phyloP scores from a whole-genome alignment of 177 flowering plant genomes.

The Vitis hybrid region DNA sequence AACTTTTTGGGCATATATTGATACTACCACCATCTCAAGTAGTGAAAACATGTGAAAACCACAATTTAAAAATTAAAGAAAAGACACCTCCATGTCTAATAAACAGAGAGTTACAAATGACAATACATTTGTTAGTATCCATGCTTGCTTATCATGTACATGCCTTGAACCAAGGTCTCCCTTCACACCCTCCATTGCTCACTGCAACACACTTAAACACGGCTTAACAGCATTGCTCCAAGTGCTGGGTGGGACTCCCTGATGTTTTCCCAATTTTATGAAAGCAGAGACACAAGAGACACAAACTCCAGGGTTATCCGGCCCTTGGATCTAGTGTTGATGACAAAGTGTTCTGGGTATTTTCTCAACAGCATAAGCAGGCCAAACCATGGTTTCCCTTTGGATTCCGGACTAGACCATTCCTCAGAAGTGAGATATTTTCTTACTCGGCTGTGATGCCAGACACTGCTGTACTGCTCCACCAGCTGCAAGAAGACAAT shows the following conservation, averaged over 20 bases:
- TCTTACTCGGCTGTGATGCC: slow-evolving; percentile 97
- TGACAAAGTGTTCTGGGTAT: slow-evolving; percentile 96
- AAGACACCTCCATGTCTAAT: not conserved
- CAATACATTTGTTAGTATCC: not conserved
- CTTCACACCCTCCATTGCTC: too few relatives aligned
- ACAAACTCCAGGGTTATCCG: slow-evolving; percentile 80
- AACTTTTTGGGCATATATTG: too few relatives aligned
- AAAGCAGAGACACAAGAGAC: slow-evolving; percentile 81
- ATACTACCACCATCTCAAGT: not conserved
- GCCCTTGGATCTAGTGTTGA: slow-evolving; percentile 93
- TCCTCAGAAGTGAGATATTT: slow-evolving; percentile 87
- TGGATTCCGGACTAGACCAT: slow-evolving; percentile 66
- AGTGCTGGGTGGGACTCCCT: too few relatives aligned
- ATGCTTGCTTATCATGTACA: not conserved
- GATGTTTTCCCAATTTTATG: slow-evolving; percentile 27
- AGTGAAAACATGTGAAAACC: not conserved
- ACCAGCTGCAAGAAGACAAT: slow-evolving; percentile 48
- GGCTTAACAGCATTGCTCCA: too few relatives aligned
- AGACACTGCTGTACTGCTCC: slow-evolving; percentile 62
- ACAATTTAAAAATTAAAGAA: not conserved
- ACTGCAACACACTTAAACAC: too few relatives aligned
- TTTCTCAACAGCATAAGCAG: slow-evolving; percentile 82
- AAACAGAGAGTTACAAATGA: not conserved
- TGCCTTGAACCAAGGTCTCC: too few relatives aligned
- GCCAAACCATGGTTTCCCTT: slow-evolving; percentile 92